Evolutionary conservation across 768 basidiomycete genomes (phyloP).

Genomic region (Macrolepiota dolichaula): DNA sequence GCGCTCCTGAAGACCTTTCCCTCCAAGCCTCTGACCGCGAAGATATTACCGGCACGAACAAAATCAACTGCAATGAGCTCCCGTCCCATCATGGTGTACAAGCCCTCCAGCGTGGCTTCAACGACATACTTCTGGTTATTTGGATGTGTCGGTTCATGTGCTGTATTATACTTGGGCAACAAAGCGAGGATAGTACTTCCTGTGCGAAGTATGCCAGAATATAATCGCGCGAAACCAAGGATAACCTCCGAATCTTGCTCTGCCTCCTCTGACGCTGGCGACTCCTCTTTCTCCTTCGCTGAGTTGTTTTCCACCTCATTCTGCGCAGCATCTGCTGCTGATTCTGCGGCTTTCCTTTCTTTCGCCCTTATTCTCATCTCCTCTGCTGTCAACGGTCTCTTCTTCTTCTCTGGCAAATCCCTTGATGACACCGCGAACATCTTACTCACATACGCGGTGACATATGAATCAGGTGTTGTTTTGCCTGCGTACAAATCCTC

Average conservation of each 20-base stretch:
- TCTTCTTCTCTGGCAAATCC: constrained; percentile 86
- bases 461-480: constrained; percentile 48
- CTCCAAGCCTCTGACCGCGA: constrained; percentile 87
- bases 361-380: constrained; percentile 71
- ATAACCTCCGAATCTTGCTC: constrained; percentile 55
- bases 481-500: constrained; percentile 75
- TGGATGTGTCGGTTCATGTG: constrained; percentile 61
- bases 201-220: constrained; percentile 77
- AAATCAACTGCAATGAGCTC: constrained; percentile 82
- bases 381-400: constrained; percentile 71
- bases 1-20: constrained; percentile 89
- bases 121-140: constrained; percentile 64
- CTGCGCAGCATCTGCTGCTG: constrained; percentile 15
- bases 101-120: constrained; percentile 58
- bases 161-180: constrained; percentile 80
- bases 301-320: constrained; percentile 15
- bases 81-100: constrained; percentile 98
- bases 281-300: constrained; percentile 3
- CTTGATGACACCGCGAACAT: constrained; percentile 90
- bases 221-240: constrained; percentile 91
- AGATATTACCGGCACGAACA: constrained; percentile 91
- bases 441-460: constrained; percentile 92
- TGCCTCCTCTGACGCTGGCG: constrained; percentile 13
- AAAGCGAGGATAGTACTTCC: constrained; percentile 68
- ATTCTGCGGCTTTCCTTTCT: constrained; percentile 42